A percentile compares a stretch with the other conserved stretches of the same genome.
phyloP scores from a whole-genome alignment of 208 protist genomes.

The Leishmania martiniquensis region DNA sequence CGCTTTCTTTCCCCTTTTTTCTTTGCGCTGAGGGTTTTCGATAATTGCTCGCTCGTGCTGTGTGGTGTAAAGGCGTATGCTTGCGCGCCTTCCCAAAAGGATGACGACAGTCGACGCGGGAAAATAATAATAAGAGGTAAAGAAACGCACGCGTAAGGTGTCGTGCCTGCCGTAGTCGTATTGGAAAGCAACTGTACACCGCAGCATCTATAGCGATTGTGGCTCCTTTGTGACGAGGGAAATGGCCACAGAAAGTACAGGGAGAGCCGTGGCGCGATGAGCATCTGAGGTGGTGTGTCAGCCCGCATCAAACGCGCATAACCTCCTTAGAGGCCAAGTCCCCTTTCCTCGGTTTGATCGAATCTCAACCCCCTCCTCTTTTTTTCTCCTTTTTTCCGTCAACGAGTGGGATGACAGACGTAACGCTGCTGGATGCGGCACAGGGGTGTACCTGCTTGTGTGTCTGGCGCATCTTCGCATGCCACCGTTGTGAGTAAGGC shows the following conservation, averaged over 20 bases:
- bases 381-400: too few species aligned
- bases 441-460: neutral
- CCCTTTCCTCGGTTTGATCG: neutral
- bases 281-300: neutral
- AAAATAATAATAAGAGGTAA: neutral
- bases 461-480: neutral
- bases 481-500: too few species aligned
- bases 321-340: neutral
- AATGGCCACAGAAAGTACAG: too few species aligned
- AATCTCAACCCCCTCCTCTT: too few species aligned
- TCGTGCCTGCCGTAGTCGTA: neutral
- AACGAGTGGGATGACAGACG: neutral
- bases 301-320: neutral
- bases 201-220: too few species aligned
- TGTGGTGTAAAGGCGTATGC: neutral
- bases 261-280: neutral
- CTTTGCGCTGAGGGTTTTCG: neutral
- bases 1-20: neutral
- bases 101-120: neutral
- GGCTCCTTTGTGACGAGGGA: too few species aligned
- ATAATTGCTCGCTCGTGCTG: neutral
- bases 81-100: too few species aligned
- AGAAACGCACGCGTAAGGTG: neutral
- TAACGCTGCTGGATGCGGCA: neutral
- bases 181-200: neutral